A percentile compares a stretch with the other conserved stretches of the same genome.
These are phyloP conservation scores for Botrytis galanthina DNA, from an alignment of 2,329 filamentous ascomycete species.

Conservation along the genomic window DNA sequence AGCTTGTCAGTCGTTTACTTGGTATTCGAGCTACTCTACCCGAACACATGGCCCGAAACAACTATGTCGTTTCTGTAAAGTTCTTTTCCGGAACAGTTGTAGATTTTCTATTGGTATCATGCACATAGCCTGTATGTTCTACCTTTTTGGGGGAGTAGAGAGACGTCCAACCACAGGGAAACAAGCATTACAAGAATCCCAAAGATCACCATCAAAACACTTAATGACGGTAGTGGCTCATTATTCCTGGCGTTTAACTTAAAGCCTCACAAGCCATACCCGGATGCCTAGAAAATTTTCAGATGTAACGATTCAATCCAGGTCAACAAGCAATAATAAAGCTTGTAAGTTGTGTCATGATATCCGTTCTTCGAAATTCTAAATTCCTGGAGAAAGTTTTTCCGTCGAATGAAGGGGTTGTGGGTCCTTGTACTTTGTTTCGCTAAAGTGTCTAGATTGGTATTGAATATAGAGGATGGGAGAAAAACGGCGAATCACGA, in stretches of 20 bases:
- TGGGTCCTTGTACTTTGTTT: constrained; percentile 8
- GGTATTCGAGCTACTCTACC: constrained; percentile 2
- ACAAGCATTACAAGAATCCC: background rate
- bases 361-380: background rate
- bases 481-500: background rate
- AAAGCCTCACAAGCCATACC: constrained; percentile 5
- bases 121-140: background rate
- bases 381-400: background rate
- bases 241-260: background rate
- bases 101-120: background rate
- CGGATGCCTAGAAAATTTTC: background rate
- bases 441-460: constrained; percentile 8
- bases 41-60: background rate
- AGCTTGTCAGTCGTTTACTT: background rate
- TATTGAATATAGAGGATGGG: background rate
- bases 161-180: background rate
- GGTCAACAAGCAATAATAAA: background rate
- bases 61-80: background rate
- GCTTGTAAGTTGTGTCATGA: background rate
- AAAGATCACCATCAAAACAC: background rate
- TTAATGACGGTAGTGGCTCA: constrained; percentile 1
- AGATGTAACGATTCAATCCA: background rate
- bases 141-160: background rate
- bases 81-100: background rate
- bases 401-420: background rate